Evolutionary conservation across 2,329 filamentous ascomycete genomes (phyloP).

Genomic region (Beauveria caledonica): DNA sequence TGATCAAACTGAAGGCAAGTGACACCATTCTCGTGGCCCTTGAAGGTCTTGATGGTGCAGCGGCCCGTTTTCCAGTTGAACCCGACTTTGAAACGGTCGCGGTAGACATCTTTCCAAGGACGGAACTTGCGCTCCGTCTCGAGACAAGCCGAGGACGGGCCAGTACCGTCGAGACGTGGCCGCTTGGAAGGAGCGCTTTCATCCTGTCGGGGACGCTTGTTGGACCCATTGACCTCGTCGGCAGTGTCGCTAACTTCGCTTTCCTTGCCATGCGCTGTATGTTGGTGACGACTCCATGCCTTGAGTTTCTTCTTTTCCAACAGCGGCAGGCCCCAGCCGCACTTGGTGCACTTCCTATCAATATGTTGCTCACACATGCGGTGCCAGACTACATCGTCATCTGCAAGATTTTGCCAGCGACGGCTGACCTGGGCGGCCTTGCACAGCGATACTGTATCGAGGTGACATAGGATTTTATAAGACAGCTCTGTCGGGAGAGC

Average conservation of each 20-base stretch:
- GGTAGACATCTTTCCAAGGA: conserved; percentile 95
- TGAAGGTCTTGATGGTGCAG: conserved; percentile 75
- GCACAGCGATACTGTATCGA: conserved; percentile 90
- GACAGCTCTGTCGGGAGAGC: conserved; percentile 84
- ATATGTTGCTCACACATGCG: conserved; percentile 98
- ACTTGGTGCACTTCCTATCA: conserved; percentile 86
- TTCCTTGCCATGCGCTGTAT: conserved; percentile 40
- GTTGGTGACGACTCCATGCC: conserved; percentile 79
- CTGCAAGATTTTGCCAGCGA: conserved; percentile 81
- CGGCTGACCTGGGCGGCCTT: conserved; percentile 92
- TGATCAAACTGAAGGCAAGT: conserved; percentile 60
- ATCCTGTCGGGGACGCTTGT: conserved; percentile 25
- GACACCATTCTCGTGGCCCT: conserved; percentile 73
- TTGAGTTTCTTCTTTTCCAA: conserved; percentile 81
- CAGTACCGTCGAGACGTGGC: conserved; percentile 19
- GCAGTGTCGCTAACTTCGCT: conserved; percentile 18
- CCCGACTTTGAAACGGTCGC: conserved; percentile 88
- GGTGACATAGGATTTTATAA: conserved; percentile 85
- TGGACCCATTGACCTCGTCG: conserved; percentile 23
- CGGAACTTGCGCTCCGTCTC: conserved; percentile 45
- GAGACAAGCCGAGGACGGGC: conserved; percentile 25
- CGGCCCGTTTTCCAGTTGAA: conserved; percentile 97
- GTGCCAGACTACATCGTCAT: conserved; percentile 95
- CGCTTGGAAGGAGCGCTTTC: conserved; percentile 28
- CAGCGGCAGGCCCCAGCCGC: conserved; percentile 87